Percentiles rank a stretch among this genome's conserved stretches.
phyloP scores from a whole-genome alignment of 106 monocot genomes.

The Apostasia ramifera region DNA sequence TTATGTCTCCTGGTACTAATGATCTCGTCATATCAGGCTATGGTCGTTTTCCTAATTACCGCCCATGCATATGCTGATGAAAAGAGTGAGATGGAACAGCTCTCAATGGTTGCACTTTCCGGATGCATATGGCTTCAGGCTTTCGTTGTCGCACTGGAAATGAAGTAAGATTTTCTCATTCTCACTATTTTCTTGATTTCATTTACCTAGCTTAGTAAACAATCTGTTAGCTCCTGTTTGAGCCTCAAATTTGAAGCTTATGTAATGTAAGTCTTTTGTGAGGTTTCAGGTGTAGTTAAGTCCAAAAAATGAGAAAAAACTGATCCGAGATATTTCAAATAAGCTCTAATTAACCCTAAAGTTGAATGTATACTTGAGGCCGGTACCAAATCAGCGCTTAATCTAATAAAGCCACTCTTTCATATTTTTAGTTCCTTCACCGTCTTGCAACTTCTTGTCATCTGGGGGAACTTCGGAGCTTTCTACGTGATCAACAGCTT shows the following conservation, averaged over 20 bases:
- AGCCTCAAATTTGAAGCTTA: no score
- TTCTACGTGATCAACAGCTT: constrained; percentile 80
- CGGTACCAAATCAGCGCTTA: neutral
- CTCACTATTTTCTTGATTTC: neutral
- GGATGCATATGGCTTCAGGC: constrained; percentile 97
- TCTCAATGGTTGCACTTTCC: constrained; percentile 98
- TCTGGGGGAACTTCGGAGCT: constrained; percentile 85
- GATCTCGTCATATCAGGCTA: constrained; percentile 43
- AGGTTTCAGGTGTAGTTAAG: no score
- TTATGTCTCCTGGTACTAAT: neutral
- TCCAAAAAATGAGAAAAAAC: no score
- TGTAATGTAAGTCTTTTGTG: no score
- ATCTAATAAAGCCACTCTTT: neutral
- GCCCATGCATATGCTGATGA: constrained; percentile 73
- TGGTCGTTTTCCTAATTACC: constrained; percentile 69
- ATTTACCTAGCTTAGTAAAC: no score
- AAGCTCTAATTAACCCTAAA: no score
- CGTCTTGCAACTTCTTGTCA: constrained; percentile 70
- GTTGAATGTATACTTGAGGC: no score
- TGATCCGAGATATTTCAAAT: no score
- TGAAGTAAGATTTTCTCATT: constrained; percentile 43
- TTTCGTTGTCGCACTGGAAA: constrained; percentile 82
- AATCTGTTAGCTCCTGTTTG: no score
- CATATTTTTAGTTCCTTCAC: constrained; percentile 74
- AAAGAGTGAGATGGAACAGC: constrained; percentile 91